These are phyloP conservation scores for Oropetium thomaeum DNA, from an alignment of 176 grass and related monocot species.

Conservation along the genomic window DNA sequence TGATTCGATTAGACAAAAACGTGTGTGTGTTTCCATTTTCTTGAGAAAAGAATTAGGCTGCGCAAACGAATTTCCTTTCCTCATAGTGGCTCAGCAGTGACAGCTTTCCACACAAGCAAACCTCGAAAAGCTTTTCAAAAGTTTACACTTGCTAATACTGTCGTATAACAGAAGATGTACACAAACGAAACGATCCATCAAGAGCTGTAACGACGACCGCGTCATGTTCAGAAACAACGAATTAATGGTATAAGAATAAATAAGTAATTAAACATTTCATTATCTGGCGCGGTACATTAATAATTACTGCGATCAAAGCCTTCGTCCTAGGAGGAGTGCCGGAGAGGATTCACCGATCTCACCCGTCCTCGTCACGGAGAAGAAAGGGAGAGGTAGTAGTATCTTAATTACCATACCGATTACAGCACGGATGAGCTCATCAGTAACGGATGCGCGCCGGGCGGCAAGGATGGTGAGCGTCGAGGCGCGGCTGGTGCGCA, in stretches of 20 bases:
- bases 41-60: no score
- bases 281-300: constrained; percentile 1
- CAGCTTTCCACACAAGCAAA: neutral
- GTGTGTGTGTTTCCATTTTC: no score
- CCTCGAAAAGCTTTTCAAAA: no score
- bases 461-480: neutral
- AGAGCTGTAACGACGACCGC: no score
- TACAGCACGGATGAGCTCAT: neutral
- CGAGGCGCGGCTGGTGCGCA: no score
- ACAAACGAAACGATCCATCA: neutral
- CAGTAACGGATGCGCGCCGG: neutral
- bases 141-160: no score
- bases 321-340: neutral
- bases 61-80: no score
- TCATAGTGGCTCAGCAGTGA: no score
- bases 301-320: neutral
- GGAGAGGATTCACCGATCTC: neutral
- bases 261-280: constrained; percentile 1
- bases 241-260: neutral
- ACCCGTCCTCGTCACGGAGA: neutral
- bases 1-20: no score
- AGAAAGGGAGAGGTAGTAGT: neutral
- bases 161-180: neutral
- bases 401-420: constrained; percentile 9
- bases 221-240: neutral